phyloP scores from a whole-genome alignment of 176 grass and related monocot genomes.

The Avena sativa region DNA sequence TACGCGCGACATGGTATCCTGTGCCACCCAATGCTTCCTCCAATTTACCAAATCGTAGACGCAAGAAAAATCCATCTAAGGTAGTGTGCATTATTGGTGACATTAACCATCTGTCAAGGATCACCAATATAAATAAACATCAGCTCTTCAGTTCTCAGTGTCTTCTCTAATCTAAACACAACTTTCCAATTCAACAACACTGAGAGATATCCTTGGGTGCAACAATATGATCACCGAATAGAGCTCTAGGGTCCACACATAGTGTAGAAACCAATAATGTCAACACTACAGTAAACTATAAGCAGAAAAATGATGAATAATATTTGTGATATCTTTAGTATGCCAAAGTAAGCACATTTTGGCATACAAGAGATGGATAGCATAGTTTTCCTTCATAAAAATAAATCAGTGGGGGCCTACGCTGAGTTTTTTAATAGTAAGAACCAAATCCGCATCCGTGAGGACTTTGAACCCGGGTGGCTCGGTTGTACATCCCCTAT shows the following conservation, averaged over 20 bases:
- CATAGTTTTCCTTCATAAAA: neutral
- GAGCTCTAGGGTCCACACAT: neutral
- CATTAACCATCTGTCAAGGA: constrained; percentile 72
- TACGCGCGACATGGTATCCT: constrained; percentile 79
- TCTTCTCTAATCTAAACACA: constrained; percentile 15
- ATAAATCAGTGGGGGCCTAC: neutral
- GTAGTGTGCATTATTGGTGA: constrained; percentile 58
- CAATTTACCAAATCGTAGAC: constrained; percentile 86
- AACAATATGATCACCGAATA: neutral
- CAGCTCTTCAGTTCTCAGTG: neutral
- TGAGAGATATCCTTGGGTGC: constrained; percentile 5
- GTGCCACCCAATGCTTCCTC: constrained; percentile 82
- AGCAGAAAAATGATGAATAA: neutral
- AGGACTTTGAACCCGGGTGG: neutral
- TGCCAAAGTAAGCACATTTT: neutral
- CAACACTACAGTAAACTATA: neutral
- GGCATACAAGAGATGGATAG: neutral
- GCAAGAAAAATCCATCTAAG: constrained; percentile 87
- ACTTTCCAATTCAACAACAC: constrained; percentile 13
- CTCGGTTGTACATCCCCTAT: neutral
- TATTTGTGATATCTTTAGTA: constrained; percentile 5
- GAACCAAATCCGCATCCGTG: neutral
- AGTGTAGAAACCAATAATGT: neutral
- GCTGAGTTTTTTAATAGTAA: neutral
- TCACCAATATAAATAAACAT: constrained; percentile 38